Conservation (phyloP, 2,329 filamentous ascomycete species). For the Diaporthe helianthi region DNA sequence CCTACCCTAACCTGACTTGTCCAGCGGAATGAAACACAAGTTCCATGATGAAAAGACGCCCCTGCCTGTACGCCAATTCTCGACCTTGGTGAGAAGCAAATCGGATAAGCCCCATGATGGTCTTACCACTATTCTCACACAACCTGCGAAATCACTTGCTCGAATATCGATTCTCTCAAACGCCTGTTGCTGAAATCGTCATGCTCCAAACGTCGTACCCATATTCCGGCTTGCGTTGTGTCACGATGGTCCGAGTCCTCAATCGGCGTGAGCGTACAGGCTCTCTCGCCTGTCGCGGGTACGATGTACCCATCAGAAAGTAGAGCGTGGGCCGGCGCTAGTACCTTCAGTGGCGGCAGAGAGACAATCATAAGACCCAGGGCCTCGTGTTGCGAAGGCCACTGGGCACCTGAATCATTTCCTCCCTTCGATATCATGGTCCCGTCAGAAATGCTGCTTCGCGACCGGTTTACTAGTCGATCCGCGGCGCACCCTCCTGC, state of each 20-base stretch:
- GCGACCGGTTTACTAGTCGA: constrained; percentile 46
- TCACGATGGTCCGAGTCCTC: background rate
- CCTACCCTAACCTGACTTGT: background rate
- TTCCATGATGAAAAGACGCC: background rate
- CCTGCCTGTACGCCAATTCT: background rate
- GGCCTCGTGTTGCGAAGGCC: background rate
- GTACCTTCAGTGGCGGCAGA: background rate
- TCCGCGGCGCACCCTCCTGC: constrained; percentile 50
- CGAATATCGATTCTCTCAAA: background rate
- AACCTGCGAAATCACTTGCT: background rate
- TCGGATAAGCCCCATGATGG: background rate
- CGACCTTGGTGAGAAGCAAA: background rate
- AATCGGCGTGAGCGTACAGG: background rate
- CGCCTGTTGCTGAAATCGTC: background rate
- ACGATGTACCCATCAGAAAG: background rate
- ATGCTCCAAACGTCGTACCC: background rate
- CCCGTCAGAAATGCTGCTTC: background rate
- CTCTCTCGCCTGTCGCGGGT: background rate
- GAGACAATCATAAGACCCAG: background rate
- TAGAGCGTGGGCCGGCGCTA: background rate
- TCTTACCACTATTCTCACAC: background rate
- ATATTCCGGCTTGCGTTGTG: background rate
- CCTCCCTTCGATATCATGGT: background rate
- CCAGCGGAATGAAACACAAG: background rate
- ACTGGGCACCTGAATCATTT: background rate